Evolutionary conservation across 805 yeast genomes (phyloP).

Genomic region (Pichia insulana): DNA sequence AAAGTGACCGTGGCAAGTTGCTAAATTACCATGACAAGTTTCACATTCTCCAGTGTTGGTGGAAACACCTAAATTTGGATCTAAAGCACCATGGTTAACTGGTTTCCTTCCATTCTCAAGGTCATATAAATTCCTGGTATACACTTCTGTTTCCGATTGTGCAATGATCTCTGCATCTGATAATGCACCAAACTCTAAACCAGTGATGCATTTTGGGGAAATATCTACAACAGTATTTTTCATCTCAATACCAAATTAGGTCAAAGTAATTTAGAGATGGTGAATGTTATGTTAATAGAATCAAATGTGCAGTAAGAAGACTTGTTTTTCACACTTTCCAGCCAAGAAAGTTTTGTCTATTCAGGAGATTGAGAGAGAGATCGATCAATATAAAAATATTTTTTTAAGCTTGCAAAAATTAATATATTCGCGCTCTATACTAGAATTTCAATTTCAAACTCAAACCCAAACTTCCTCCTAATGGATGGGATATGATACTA

Average conservation of each 20-base stretch:
- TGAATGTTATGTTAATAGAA: no score
- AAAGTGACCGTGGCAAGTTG: constrained; percentile 96
- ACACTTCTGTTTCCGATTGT: constrained; percentile 89
- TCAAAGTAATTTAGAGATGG: no score
- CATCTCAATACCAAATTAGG: constrained; percentile 16
- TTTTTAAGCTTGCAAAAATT: no score
- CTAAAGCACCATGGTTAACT: constrained; percentile 79
- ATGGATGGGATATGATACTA: no score
- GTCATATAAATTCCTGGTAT: constrained; percentile 86
- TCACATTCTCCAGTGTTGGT: constrained; percentile 77
- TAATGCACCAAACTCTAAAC: constrained; percentile 88
- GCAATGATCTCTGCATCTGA: constrained; percentile 85
- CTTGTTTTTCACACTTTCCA: no score
- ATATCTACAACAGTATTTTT: constrained; percentile 52
- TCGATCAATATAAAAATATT: no score
- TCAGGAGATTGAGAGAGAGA: no score
- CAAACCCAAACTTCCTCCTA: no score
- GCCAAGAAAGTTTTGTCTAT: no score
- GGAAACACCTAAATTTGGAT: constrained; percentile 89
- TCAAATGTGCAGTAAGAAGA: no score
- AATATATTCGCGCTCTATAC: no score
- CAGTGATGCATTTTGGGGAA: constrained; percentile 85
- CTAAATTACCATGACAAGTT: constrained; percentile 87
- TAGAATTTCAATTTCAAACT: no score
- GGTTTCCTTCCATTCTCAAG: constrained; percentile 84